phyloP scores from a whole-genome alignment of 352 stramenopile species.

The Pythium diclinum region DNA sequence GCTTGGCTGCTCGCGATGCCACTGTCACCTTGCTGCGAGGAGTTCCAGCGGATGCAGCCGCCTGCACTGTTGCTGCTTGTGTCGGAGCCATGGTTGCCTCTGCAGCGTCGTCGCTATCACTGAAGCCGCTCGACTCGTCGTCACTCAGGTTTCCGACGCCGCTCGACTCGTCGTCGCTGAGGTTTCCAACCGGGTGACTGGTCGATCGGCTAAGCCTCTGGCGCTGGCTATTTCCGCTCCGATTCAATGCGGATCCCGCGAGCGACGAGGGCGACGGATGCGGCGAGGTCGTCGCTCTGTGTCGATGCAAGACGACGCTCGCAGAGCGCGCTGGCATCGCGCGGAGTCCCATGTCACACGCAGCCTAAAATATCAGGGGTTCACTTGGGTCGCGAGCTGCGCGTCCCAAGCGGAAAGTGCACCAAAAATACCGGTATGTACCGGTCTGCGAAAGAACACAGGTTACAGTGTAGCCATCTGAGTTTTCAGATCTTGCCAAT shows the following conservation, averaged over 20 bases:
- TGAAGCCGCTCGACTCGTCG: neutral
- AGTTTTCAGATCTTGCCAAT: neutral
- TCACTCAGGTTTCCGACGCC: neutral
- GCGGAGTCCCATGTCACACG: conserved; percentile 23
- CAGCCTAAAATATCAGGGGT: conserved; percentile 1
- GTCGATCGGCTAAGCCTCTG: conserved; percentile 1
- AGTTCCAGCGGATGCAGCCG: neutral
- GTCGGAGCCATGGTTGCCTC: neutral
- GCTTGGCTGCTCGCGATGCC: conserved; percentile 7
- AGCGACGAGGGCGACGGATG: conserved; percentile 5
- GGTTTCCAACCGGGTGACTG: neutral
- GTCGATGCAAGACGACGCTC: conserved; percentile 13
- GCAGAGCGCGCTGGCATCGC: conserved; percentile 19
- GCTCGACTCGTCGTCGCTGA: neutral
- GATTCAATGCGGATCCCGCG: neutral
- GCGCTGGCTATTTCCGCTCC: neutral
- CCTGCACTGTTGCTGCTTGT: neutral
- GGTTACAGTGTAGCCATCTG: conserved; percentile 13
- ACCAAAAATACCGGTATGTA: conserved; percentile 4
- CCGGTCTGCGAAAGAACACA: conserved; percentile 13
- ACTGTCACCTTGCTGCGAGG: neutral
- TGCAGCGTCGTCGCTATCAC: neutral
- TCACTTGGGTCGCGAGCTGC: neutral
- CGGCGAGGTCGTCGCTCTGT: neutral
- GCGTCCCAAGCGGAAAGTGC: conserved; percentile 2